phyloP scores from a whole-genome alignment of 768 basidiomycete species.

The Trametes sanguinea region DNA sequence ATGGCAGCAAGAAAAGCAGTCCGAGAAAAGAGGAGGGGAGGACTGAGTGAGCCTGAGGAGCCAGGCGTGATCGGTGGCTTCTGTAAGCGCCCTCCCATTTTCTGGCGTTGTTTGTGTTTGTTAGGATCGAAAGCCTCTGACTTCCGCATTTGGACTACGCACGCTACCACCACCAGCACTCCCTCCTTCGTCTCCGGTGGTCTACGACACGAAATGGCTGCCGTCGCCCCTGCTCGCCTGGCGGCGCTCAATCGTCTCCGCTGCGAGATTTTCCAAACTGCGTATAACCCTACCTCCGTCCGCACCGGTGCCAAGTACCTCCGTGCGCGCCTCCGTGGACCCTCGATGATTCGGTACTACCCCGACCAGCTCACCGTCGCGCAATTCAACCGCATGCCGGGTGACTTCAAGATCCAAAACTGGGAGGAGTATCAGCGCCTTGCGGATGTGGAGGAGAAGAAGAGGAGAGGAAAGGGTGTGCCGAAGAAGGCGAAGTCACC shows the following conservation, averaged over 20 bases:
- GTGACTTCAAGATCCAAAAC: conserved; percentile 51
- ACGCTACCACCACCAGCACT: conserved; percentile 1
- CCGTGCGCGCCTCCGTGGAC: conserved; percentile 76
- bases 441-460: conserved; percentile 66
- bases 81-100: not conserved
- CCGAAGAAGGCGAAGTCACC: conserved; percentile 77
- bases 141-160: conserved; percentile 5
- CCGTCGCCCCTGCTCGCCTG: conserved; percentile 54
- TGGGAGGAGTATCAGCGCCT: conserved; percentile 67
- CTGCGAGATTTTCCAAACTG: conserved; percentile 79
- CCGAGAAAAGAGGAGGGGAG: not conserved
- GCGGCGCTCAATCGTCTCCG: conserved; percentile 63
- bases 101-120: conserved; percentile 25
- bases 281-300: conserved; percentile 79
- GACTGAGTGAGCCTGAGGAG: not conserved
- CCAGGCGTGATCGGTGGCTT: not conserved
- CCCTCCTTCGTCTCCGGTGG: not conserved
- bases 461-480: conserved; percentile 78
- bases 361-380: conserved; percentile 60
- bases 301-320: conserved; percentile 95
- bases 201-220: conserved; percentile 25
- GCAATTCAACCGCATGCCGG: conserved; percentile 47
- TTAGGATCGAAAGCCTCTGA: conserved; percentile 21
- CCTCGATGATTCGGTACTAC: conserved; percentile 86
- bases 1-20: too few species aligned